phyloP scores from a whole-genome alignment of 345 rosid species.

The Aquilaria malaccensis region DNA sequence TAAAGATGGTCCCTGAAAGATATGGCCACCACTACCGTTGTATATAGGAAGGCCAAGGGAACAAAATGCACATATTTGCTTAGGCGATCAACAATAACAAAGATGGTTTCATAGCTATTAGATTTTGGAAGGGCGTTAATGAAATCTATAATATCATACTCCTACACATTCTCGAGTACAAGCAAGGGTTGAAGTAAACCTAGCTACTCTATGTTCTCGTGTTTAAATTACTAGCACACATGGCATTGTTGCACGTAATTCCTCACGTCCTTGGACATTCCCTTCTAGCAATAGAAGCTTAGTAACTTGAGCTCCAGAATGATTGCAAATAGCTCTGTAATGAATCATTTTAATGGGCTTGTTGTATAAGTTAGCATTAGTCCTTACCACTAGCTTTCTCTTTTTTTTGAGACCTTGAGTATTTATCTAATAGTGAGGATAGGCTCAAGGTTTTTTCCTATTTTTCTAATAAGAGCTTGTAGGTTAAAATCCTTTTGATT shows the following conservation, averaged over 20 bases:
- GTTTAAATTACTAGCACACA: not conserved
- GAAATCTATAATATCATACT: not conserved
- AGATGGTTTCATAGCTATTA: not conserved
- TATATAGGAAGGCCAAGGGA: not conserved
- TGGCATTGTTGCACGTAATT: not conserved
- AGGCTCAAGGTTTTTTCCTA: too few relatives aligned
- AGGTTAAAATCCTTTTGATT: not conserved
- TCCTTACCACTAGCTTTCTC: not conserved
- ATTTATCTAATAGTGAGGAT: too few relatives aligned
- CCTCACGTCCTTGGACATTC: not conserved
- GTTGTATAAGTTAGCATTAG: not conserved
- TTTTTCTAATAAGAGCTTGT: not conserved
- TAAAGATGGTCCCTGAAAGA: not conserved
- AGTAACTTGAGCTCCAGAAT: not conserved
- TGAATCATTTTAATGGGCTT: not conserved
- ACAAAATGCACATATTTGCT: slow-evolving; percentile 1
- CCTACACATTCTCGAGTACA: not conserved
- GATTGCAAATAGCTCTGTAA: not conserved
- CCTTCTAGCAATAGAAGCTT: not conserved
- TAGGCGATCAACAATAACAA: not conserved
- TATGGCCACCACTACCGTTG: not conserved
- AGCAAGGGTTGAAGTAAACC: slow-evolving; percentile 1
- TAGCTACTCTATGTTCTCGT: not conserved
- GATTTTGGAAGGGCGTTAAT: not conserved
- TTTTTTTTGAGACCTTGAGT: too few relatives aligned